Conservation (phyloP, 495 filamentous ascomycete species). For the Pseudotulostoma volvatum region DNA sequence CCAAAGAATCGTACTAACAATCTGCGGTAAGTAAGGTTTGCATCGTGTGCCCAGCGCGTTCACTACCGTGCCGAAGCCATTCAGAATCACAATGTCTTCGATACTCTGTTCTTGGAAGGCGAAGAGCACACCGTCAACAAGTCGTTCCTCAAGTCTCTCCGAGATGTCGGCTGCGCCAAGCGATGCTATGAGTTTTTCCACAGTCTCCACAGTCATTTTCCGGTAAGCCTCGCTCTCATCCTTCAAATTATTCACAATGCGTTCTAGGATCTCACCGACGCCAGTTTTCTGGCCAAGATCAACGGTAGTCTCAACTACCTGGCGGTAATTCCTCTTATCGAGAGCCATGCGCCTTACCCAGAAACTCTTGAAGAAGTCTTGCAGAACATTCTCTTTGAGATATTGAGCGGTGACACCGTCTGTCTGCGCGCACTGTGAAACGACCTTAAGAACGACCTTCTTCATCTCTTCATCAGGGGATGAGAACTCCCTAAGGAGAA, state of each 20-base stretch:
- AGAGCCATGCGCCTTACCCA: slow-evolving; percentile 96
- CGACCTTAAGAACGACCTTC: slow-evolving; percentile 93
- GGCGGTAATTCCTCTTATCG: slow-evolving; percentile 90
- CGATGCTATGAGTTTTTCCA: slow-evolving; percentile 87
- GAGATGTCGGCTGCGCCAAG: slow-evolving; percentile 89
- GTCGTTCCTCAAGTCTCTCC: slow-evolving; percentile 75
- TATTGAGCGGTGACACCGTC: slow-evolving; percentile 90
- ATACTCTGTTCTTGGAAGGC: slow-evolving; percentile 98
- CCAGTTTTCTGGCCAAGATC: slow-evolving; percentile 96
- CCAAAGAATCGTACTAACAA: slow-evolving; percentile 94
- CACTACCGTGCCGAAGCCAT: slow-evolving; percentile 97
- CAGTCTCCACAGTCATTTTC: slow-evolving; percentile 97
- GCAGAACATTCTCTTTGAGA: slow-evolving; percentile 84
- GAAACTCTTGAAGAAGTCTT: slow-evolving; percentile 97
- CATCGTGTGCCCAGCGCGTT: slow-evolving; percentile 87
- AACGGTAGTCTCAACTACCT: slow-evolving; percentile 96
- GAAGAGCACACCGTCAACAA: slow-evolving; percentile 92
- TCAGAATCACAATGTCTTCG: slow-evolving; percentile 88
- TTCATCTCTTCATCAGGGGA: slow-evolving; percentile 99
- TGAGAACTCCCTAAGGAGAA: slow-evolving; percentile 85
- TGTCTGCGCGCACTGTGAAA: slow-evolving; percentile 91
- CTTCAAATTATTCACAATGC: slow-evolving; percentile 87
- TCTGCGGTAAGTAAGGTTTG: slow-evolving; percentile 93
- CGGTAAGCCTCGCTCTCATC: slow-evolving; percentile 97
- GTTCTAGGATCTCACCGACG: slow-evolving; percentile 83